A percentile compares a stretch with the other conserved stretches of the same genome.
Evolutionary conservation across 2,329 filamentous ascomycete genomes (phyloP).

Genomic region (Hyphodiscus sp.): DNA sequence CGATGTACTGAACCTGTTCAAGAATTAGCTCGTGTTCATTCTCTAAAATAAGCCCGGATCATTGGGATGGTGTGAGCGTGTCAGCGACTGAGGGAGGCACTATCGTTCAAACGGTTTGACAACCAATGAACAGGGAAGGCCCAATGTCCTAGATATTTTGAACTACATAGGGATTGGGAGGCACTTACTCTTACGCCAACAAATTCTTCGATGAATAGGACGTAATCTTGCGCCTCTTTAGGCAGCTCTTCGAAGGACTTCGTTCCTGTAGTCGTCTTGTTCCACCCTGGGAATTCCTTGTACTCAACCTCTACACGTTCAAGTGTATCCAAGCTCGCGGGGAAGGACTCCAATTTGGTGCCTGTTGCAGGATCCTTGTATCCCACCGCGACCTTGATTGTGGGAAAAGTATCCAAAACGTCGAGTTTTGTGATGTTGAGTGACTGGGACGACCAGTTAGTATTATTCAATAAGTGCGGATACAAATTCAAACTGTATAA

Average conservation of each 20-base stretch:
- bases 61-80: background rate
- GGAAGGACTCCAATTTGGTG: background rate
- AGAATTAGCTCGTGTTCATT: background rate
- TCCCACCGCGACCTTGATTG: background rate
- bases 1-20: background rate
- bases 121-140: too few relatives aligned
- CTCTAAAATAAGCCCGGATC: background rate
- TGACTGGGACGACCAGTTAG: too few relatives aligned
- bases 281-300: background rate
- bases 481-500: background rate
- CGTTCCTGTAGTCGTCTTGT: too few relatives aligned
- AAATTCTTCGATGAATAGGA: too few relatives aligned
- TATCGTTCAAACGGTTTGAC: too few relatives aligned
- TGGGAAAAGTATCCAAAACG: background rate
- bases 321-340: background rate
- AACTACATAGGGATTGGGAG: too few relatives aligned
- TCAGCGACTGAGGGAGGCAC: too few relatives aligned
- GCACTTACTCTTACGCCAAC: too few relatives aligned
- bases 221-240: too few relatives aligned
- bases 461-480: too few relatives aligned
- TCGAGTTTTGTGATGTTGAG: background rate
- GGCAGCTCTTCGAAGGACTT: too few relatives aligned
- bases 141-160: too few relatives aligned
- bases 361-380: background rate
- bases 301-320: background rate